Evolutionary conservation across 306 rosid species (phyloP).

Genomic region (Quercus variabilis): DNA sequence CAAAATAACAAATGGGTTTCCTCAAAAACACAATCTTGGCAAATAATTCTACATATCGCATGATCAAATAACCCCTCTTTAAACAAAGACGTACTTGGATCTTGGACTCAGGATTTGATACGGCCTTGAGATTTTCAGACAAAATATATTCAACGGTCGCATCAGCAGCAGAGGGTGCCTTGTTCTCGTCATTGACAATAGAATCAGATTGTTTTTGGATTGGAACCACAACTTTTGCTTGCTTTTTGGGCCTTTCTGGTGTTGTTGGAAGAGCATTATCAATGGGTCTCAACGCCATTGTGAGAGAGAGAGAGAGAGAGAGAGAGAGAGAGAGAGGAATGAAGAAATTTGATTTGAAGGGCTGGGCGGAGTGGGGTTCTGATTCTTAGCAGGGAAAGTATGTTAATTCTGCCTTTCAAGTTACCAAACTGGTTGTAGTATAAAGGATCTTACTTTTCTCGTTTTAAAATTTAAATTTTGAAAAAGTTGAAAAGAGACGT

Average conservation of each 20-base stretch:
- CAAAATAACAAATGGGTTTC: conserved; percentile 1
- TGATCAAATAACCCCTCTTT: neutral
- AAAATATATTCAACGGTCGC: conserved; percentile 60
- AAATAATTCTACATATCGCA: neutral
- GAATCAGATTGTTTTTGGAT: conserved; percentile 38
- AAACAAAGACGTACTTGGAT: conserved; percentile 41
- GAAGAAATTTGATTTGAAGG: neutral
- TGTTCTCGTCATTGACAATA: conserved; percentile 50
- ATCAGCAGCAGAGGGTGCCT: conserved; percentile 47
- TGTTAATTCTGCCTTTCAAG: neutral
- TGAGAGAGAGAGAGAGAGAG: neutral
- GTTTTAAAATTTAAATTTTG: conserved; percentile 19
- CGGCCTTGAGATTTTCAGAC: conserved; percentile 67
- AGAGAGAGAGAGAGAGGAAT: neutral
- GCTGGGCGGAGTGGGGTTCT: neutral
- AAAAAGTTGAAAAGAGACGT: conserved; percentile 32
- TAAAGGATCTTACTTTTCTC: neutral
- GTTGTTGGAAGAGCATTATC: conserved; percentile 74
- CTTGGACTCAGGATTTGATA: conserved; percentile 60
- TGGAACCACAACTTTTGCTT: conserved; percentile 47
- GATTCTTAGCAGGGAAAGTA: conserved; percentile 1
- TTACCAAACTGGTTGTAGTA: neutral
- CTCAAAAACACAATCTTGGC: neutral
- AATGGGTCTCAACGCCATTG: conserved; percentile 87
- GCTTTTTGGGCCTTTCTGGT: conserved; percentile 72